A percentile compares a stretch with the other conserved stretches of the same genome.
phyloP scores from a whole-genome alignment of 2,329 filamentous ascomycete species.

The Aureobasidium sp. region DNA sequence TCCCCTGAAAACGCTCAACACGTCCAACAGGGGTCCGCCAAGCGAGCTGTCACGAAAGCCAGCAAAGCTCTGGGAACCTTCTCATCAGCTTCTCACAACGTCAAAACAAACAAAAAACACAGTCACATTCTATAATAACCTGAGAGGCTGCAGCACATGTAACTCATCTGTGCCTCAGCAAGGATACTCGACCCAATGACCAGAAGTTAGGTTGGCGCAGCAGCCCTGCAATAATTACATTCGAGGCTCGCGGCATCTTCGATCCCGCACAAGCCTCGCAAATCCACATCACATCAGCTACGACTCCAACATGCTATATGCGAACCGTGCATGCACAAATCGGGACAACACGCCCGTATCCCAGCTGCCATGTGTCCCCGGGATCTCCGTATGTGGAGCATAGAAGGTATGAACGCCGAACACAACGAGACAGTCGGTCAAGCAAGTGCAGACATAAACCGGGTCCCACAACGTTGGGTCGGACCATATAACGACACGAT shows the following conservation, averaged over 20 bases:
- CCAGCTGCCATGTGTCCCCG: conserved; percentile 12
- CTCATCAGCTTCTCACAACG: not conserved
- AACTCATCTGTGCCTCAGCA: not conserved
- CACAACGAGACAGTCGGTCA: conserved; percentile 10
- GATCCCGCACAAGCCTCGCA: conserved; percentile 10
- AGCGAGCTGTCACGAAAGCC: conserved; percentile 6
- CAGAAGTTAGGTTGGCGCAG: not conserved
- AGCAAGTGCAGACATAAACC: not conserved
- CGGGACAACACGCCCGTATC: conserved; percentile 1
- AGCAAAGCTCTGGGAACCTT: not conserved
- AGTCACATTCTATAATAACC: not conserved
- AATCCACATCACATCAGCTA: conserved; percentile 9
- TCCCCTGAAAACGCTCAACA: conserved; percentile 4
- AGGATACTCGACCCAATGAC: conserved; percentile 2
- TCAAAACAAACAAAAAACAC: conserved; percentile 4
- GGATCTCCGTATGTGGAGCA: not conserved
- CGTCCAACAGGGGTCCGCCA: conserved; percentile 8
- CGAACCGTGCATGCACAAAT: conserved; percentile 5
- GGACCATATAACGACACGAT: not conserved
- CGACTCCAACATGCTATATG: not conserved
- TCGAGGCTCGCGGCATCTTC: not conserved
- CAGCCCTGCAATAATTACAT: conserved; percentile 12
- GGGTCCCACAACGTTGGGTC: not conserved
- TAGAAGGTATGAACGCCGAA: not conserved
- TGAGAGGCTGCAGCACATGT: not conserved